Percentiles rank a stretch among this genome's conserved stretches.
Conservation (phyloP, 257 asterid species). For the Cordia subcordata region DNA sequence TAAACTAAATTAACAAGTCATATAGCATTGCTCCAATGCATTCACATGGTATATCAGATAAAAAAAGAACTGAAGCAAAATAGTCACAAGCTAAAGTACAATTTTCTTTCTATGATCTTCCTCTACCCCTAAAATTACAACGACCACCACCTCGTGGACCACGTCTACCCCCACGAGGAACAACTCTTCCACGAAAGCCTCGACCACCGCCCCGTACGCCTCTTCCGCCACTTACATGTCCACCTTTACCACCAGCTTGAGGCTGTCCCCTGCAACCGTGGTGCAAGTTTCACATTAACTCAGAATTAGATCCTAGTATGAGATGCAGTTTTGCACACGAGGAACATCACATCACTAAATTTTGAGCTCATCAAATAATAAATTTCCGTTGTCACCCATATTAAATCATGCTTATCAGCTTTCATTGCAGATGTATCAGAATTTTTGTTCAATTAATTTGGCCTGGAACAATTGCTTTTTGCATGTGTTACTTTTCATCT, state of each 20-base stretch:
- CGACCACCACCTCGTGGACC: constrained; percentile 64
- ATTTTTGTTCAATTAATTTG: no score
- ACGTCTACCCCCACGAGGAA: constrained; percentile 59
- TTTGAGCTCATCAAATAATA: no score
- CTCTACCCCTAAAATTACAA: constrained; percentile 60
- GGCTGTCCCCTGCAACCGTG: constrained; percentile 43
- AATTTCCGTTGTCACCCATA: no score
- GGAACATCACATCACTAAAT: no score
- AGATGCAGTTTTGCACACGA: no score
- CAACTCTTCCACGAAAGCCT: constrained; percentile 62
- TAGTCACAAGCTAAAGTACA: constrained; percentile 5
- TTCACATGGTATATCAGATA: not conserved
- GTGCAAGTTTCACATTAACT: no score
- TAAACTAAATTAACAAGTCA: not conserved
- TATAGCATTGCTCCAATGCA: not conserved
- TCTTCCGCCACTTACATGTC: constrained; percentile 51
- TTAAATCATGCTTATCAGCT: no score
- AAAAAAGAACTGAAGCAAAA: not conserved
- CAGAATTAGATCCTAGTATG: no score
- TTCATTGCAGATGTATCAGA: no score
- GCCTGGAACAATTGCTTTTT: no score
- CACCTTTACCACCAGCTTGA: constrained; percentile 39
- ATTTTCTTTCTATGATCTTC: constrained; percentile 34
- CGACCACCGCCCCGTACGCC: constrained; percentile 46
- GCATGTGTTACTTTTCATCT: no score